A percentile compares a stretch with the other conserved stretches of the same genome.
These are phyloP conservation scores for Sugiyamaella sp. DNA, from an alignment of 1,139 yeast genomes.

Conservation along the genomic window DNA sequence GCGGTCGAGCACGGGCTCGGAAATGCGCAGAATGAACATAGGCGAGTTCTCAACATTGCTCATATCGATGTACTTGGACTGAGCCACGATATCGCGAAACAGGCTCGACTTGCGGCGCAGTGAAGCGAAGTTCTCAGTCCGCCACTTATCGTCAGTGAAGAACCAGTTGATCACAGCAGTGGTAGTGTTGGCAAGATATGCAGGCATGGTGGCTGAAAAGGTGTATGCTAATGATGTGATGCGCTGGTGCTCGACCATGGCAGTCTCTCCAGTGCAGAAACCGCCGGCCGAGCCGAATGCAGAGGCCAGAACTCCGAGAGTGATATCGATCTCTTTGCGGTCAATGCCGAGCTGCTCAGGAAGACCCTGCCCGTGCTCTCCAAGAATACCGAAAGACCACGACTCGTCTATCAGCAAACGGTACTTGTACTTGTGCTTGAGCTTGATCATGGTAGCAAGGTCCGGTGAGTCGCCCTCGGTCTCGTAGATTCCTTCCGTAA, in stretches of 20 bases:
- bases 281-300: slow-evolving; percentile 94
- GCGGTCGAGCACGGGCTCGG: slow-evolving; percentile 27
- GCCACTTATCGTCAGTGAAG: slow-evolving; percentile 27
- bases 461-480: slow-evolving; percentile 81
- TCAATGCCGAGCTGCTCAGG: slow-evolving; percentile 66
- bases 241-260: slow-evolving; percentile 91
- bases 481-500: slow-evolving; percentile 88
- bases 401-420: slow-evolving; percentile 87
- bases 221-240: slow-evolving; percentile 88
- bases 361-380: slow-evolving; percentile 83
- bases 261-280: slow-evolving; percentile 82
- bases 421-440: slow-evolving; percentile 80
- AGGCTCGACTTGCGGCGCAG: slow-evolving; percentile 45
- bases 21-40: slow-evolving; percentile 46
- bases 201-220: slow-evolving; percentile 93
- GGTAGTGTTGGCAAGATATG: slow-evolving; percentile 80
- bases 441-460: slow-evolving; percentile 66
- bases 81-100: slow-evolving; percentile 46
- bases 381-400: slow-evolving; percentile 82
- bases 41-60: slow-evolving; percentile 67
- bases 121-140: slow-evolving; percentile 41
- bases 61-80: slow-evolving; percentile 46
- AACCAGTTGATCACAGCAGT: slow-evolving; percentile 56
- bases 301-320: slow-evolving; percentile 83
- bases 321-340: slow-evolving; percentile 69